Conservation (phyloP, 1,284 basidiomycete genomes). For the Neolentinus lepideus region DNA sequence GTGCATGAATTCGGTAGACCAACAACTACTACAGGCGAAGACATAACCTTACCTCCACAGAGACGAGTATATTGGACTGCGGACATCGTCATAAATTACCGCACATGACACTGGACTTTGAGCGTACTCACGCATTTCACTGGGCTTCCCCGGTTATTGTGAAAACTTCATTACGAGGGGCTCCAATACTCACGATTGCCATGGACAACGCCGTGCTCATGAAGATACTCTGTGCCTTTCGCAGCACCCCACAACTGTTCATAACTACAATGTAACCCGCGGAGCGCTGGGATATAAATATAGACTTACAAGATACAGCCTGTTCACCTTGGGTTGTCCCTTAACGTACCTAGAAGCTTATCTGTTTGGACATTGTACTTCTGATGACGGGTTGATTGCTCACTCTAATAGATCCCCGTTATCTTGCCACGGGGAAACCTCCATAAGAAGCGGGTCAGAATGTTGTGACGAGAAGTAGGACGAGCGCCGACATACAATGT, state of each 20-base stretch:
- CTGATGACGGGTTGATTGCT: constrained; percentile 8
- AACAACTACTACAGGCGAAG: not conserved
- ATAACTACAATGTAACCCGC: not conserved
- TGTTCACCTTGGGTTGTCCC: constrained; percentile 26
- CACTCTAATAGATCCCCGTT: constrained; percentile 48
- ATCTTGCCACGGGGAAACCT: constrained; percentile 57
- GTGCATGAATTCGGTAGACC: not conserved
- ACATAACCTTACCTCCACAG: constrained; percentile 22
- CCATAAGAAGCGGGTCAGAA: not conserved
- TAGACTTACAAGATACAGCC: constrained; percentile 31
- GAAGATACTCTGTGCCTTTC: constrained; percentile 45
- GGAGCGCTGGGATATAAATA: not conserved
- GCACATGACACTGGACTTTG: constrained; percentile 1
- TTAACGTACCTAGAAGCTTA: constrained; percentile 29
- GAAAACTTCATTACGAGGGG: not conserved
- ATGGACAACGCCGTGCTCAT: constrained; percentile 38
- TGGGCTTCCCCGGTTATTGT: constrained; percentile 13
- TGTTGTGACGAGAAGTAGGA: not conserved
- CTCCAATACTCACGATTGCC: constrained; percentile 40
- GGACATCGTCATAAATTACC: constrained; percentile 1
- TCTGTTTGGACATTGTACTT: constrained; percentile 3
- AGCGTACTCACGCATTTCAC: constrained; percentile 48
- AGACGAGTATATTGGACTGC: constrained; percentile 50
- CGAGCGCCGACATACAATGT: constrained; percentile 28
- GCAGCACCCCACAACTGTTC: constrained; percentile 41